A percentile compares a stretch with the other conserved stretches of the same genome.
Evolutionary conservation across 2,329 filamentous ascomycete genomes (phyloP).

Genomic region (Cephalotrichum gorgonifer): DNA sequence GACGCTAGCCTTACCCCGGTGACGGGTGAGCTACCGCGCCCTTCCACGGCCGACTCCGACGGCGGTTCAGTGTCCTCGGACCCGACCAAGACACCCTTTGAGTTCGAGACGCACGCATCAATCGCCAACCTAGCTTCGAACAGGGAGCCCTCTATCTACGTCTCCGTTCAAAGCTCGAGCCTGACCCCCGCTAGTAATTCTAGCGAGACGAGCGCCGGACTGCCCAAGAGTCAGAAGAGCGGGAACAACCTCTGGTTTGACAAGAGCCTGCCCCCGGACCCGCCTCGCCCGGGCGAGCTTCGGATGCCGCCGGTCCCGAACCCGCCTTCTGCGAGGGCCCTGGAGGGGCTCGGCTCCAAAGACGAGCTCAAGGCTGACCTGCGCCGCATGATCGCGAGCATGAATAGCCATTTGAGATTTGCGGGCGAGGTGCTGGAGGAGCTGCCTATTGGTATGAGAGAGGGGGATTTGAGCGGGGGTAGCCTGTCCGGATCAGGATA

Average conservation of each 20-base stretch:
- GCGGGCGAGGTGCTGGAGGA: constrained; percentile 32
- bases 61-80: constrained; percentile 39
- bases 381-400: constrained; percentile 36
- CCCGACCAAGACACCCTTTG: constrained; percentile 48
- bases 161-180: constrained; percentile 37
- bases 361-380: constrained; percentile 41
- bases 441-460: constrained; percentile 22
- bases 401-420: constrained; percentile 34
- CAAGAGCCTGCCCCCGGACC: neutral
- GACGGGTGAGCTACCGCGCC: constrained; percentile 36
- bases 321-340: constrained; percentile 37
- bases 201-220: constrained; percentile 24
- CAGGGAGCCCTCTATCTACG: constrained; percentile 49
- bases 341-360: constrained; percentile 41
- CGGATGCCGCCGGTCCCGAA: constrained; percentile 27
- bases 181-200: neutral
- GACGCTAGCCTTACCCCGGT: constrained; percentile 43
- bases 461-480: neutral
- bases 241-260: neutral
- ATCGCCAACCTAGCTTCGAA: constrained; percentile 33
- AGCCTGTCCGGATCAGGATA: neutral
- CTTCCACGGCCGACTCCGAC: constrained; percentile 51
- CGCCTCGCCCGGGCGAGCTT: neutral
- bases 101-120: constrained; percentile 50
- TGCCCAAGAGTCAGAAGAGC: constrained; percentile 12